Percentiles rank a stretch among this genome's conserved stretches.
These are phyloP conservation scores for Staphylotrichum tortipilum DNA, from an alignment of 495 filamentous ascomycete species.

Conservation along the genomic window DNA sequence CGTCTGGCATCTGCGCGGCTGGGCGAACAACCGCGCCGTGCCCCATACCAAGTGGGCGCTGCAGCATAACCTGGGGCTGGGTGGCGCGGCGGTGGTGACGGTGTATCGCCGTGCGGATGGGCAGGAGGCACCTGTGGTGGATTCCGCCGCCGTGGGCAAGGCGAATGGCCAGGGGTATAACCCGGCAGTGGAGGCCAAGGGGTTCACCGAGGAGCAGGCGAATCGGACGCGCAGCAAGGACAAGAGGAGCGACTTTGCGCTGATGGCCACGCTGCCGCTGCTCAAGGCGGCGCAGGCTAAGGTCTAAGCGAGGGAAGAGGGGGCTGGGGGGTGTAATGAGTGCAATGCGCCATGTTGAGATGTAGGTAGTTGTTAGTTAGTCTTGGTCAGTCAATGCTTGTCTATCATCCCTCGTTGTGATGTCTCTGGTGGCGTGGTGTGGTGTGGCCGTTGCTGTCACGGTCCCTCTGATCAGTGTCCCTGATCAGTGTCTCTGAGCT, in stretches of 20 bases:
- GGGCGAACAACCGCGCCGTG: constrained; percentile 84
- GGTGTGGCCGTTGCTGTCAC: too few relatives aligned
- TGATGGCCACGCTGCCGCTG: constrained; percentile 63
- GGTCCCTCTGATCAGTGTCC: too few relatives aligned
- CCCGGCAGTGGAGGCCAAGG: constrained; percentile 80
- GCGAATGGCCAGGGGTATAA: constrained; percentile 75
- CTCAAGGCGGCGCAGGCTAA: constrained; percentile 45
- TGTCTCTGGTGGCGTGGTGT: too few relatives aligned
- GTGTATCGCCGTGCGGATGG: constrained; percentile 88
- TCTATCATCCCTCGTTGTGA: too few relatives aligned
- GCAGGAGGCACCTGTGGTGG: constrained; percentile 46
- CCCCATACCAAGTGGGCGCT: constrained; percentile 60
- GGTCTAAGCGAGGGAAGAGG: constrained; percentile 2
- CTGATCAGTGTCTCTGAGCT: too few relatives aligned
- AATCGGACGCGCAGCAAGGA: constrained; percentile 62
- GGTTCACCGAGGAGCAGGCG: constrained; percentile 70
- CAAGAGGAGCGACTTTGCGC: constrained; percentile 59
- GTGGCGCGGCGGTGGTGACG: constrained; percentile 84
- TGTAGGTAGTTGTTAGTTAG: too few relatives aligned
- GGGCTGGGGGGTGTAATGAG: too few relatives aligned
- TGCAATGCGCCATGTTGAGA: too few relatives aligned
- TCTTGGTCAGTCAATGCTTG: too few relatives aligned
- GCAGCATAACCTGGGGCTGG: constrained; percentile 91
- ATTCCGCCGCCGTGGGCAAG: constrained; percentile 50
- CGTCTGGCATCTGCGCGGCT: constrained; percentile 91